Percentiles rank a stretch among this genome's conserved stretches.
Evolutionary conservation across 2,329 filamentous ascomycete genomes (phyloP).

Genomic region (Fusarium incarnatum): DNA sequence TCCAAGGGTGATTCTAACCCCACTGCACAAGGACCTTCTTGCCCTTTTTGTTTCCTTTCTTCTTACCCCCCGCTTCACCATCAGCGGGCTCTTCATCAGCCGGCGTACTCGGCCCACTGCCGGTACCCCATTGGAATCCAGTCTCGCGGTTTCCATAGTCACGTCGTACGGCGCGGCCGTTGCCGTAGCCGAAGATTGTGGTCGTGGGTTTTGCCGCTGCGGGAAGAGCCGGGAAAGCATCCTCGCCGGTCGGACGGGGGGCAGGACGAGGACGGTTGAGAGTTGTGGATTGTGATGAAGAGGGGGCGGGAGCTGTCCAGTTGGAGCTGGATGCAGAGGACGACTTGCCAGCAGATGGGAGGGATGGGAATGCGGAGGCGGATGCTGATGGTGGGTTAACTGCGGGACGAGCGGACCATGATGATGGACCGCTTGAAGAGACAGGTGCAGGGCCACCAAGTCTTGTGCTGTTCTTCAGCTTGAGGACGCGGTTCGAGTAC

Average conservation of each 20-base stretch:
- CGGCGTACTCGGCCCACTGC: slow-evolving; percentile 38
- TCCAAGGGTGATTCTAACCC: slow-evolving; percentile 57
- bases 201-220: slow-evolving; percentile 76
- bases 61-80: slow-evolving; percentile 54
- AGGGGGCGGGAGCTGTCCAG: slow-evolving; percentile 44
- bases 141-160: slow-evolving; percentile 63
- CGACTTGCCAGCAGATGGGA: slow-evolving; percentile 49
- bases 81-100: slow-evolving; percentile 45
- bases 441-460: slow-evolving; percentile 53
- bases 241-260: slow-evolving; percentile 54
- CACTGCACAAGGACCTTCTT: slow-evolving; percentile 73
- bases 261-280: slow-evolving; percentile 33
- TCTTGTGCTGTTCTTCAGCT: slow-evolving; percentile 69
- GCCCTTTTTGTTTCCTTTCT: slow-evolving; percentile 69
- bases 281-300: slow-evolving; percentile 47
- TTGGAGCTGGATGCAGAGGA: slow-evolving; percentile 46
- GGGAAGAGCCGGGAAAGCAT: slow-evolving; percentile 86
- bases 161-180: slow-evolving; percentile 63
- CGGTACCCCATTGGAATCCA: slow-evolving; percentile 65
- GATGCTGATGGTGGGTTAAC: slow-evolving; percentile 35
- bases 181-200: slow-evolving; percentile 71
- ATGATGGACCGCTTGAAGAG: slow-evolving; percentile 32
- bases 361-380: slow-evolving; percentile 58
- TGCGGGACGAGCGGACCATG: slow-evolving; percentile 40
- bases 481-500: slow-evolving; percentile 66